Evolutionary conservation across 441 rosid genomes (phyloP), one percentile per base, ranked within the genome.

Genomic region (Euphorbia neoarborescens): DNA sequence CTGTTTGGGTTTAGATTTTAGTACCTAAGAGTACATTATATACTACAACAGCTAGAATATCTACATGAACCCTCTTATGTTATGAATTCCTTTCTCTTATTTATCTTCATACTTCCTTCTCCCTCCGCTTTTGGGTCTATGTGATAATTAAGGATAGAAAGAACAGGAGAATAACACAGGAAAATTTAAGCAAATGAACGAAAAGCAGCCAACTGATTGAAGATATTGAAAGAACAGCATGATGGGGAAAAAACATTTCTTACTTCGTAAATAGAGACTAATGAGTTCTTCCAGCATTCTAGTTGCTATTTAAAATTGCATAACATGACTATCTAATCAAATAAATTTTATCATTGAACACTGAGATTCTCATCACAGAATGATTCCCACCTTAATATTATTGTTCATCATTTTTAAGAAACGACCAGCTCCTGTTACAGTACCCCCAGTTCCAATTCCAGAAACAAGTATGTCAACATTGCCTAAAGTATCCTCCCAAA

Each of bases 401-500:
- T 77, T 80, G 76, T 90, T 90, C 92, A 87, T 89, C 87, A 79
- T 83, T 76, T 90, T 91, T 74, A 91, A 82, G 87, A 83, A 94
- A 57, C 86, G 69, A 56, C 96, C 96, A 58, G 92, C 84, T 62
- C 96, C 99, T 0, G 91, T 84, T 57, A 94, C 75, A 67, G 97
- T 94, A 71, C 96, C 95, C 62, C 97, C 97, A 58, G 94, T 89
- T 73, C 97, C 99, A 69, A 91, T 86, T 65, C 88, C 99, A 57
- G 97, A 88, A 76, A 89, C 87, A 68, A 94, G 80, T 61, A 90
- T 76, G 78, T 90, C 90, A 5, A 91, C 91, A 75, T 80, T 82
- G 53, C 95, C 95, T 83, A 86, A 73, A 63, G 98, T 91, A 79
- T 91, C 98, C 75, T 87, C 90, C 98, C 95, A 94, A 28, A 94